Base-by-base conservation (phyloP, 345 rosid genomes). In the Mangifera indica region DNA sequence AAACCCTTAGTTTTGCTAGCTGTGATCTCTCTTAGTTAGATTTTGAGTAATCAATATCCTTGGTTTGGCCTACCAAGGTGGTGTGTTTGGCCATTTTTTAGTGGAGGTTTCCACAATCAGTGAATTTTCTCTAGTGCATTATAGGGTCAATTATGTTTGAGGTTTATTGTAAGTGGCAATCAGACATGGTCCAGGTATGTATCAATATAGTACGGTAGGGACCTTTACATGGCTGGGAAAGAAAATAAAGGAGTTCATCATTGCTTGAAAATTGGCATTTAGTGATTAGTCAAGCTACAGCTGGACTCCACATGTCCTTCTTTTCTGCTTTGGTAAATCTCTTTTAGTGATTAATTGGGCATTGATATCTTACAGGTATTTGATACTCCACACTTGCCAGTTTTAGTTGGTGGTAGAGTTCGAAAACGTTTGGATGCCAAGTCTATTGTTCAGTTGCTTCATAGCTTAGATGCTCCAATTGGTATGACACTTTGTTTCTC, bases 351-450 rank as follows among this genome's bases (percentile, higher is more conserved):
- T 15, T 52, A 12, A 4, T 52, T 1, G n/a, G 12, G 12, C 7
- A 8, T 53, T 53, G 57, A 53, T 13, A 53, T 73, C 37, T 58
- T 66, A 73, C 72, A 94, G 97, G 98, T 90, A 21, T 94, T 80
- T 84, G 97, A 94, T 84, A 74, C 95, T 46, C 98, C 98, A 60
- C 74, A 71, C 76, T 72, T 92, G 79, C 86, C 86, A 46, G 84
- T 92, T 42, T 72, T 80, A 70, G 92, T 92, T 67, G 89, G 97
- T 49, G 87, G 86, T 71, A 79, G 87, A 76, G 77, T 82, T 70
- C 83, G 97, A 59, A 92, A 84, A 77, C 95, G 97, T 66, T 82
- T 91, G 76, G 97, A 94, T 83, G 84, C 88, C 10, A 87, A 83
- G 83, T 85, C 93, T 52, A 92, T 92, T 14, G 89, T 91, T 57